Conservation (phyloP, 2,329 filamentous ascomycete species). For the Neonectria faginata region DNA sequence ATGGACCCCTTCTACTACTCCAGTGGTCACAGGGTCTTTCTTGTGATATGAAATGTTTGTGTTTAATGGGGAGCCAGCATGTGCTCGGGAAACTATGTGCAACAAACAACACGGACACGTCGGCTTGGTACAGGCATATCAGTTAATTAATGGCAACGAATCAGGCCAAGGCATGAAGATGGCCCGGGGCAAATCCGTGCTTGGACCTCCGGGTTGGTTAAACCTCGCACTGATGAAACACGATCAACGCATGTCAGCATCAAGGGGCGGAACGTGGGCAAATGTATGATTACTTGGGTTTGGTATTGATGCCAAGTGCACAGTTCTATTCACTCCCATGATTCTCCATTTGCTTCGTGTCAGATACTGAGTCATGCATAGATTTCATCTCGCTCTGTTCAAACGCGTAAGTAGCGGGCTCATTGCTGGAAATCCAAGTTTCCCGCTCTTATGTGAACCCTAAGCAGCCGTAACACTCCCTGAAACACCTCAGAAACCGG, state of each 20-base stretch:
- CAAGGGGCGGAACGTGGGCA: too few species aligned
- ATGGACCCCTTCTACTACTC: neutral
- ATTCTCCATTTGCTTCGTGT: slow-evolving; percentile 35
- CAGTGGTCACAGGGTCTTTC: neutral
- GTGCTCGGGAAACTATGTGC: too few species aligned
- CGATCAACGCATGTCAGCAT: neutral
- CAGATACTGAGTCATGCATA: slow-evolving; percentile 38
- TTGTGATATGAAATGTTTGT: neutral
- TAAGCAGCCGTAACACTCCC: slow-evolving; percentile 42
- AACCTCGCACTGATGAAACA: neutral
- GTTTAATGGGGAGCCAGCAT: neutral
- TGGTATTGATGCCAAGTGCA: slow-evolving; percentile 16
- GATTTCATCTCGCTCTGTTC: slow-evolving; percentile 32
- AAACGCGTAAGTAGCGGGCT: slow-evolving; percentile 30
- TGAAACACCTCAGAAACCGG: slow-evolving; percentile 35
- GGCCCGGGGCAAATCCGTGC: too few species aligned
- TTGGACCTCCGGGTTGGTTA: too few species aligned
- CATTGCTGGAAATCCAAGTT: slow-evolving; percentile 39
- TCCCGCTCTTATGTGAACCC: slow-evolving; percentile 24
- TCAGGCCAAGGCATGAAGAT: too few species aligned
- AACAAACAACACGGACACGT: too few species aligned
- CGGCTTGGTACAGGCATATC: too few species aligned
- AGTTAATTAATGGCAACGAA: too few species aligned
- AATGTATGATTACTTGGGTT: neutral
- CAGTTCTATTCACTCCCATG: slow-evolving; percentile 22